A percentile compares a stretch with the other conserved stretches of the same genome.
These are phyloP conservation scores for Cordyceps pruinosa DNA, from an alignment of 2,329 filamentous ascomycete genomes.

Conservation along the genomic window DNA sequence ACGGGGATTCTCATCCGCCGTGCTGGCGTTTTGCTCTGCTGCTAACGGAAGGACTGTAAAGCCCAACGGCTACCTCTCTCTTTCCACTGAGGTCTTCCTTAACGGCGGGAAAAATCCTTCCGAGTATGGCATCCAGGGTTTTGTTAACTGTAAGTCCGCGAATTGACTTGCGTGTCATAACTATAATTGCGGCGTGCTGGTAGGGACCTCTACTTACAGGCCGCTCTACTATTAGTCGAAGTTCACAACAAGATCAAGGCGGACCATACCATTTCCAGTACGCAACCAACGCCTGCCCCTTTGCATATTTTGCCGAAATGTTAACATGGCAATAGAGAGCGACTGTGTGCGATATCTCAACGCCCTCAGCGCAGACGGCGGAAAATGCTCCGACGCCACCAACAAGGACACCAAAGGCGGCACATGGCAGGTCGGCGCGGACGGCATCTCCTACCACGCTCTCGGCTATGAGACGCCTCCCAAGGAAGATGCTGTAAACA, in stretches of 20 bases:
- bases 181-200: too few species aligned
- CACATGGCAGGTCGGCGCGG: constrained; percentile 17
- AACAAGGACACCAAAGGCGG: constrained; percentile 18
- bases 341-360: constrained; percentile 9
- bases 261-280: constrained; percentile 14
- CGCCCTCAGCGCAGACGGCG: constrained; percentile 14
- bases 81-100: constrained; percentile 16
- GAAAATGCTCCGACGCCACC: constrained; percentile 16
- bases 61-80: constrained; percentile 15
- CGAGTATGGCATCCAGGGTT: constrained; percentile 15
- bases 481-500: constrained; percentile 15
- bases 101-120: constrained; percentile 15
- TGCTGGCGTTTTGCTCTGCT: constrained; percentile 14
- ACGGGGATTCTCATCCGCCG: constrained; percentile 14
- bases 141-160: constrained; percentile 15
- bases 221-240: constrained; percentile 14
- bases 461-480: constrained; percentile 14
- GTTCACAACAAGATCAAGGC: constrained; percentile 17
- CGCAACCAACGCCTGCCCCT: neutral
- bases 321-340: neutral
- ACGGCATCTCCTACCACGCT: constrained; percentile 16
- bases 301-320: neutral
- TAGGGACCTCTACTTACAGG: neutral
- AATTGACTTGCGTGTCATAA: too few species aligned
- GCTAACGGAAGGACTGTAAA: constrained; percentile 14